These are phyloP conservation scores for Coemansia sp. DNA, from an alignment of 192 early-diverging fungal genomes.

Conservation along the genomic window DNA sequence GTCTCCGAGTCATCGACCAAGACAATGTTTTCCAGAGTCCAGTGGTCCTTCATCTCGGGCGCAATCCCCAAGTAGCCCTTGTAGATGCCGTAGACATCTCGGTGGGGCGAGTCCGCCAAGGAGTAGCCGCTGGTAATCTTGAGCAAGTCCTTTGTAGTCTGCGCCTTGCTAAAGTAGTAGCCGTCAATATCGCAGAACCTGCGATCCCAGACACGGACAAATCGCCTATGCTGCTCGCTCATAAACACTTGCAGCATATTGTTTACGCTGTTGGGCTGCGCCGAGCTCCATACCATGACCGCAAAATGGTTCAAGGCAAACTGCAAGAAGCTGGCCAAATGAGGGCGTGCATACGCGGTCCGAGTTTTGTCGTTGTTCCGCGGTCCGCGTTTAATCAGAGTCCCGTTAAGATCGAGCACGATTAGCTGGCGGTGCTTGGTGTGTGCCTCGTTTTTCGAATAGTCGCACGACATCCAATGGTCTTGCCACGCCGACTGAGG, in stretches of 20 bases:
- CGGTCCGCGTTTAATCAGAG: conserved; percentile 54
- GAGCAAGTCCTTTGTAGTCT: conserved; percentile 63
- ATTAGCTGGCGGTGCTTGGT: conserved; percentile 51
- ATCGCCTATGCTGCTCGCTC: conserved; percentile 19
- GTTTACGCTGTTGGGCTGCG: conserved; percentile 54
- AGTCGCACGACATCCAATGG: conserved; percentile 9
- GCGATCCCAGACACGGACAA: conserved; percentile 62
- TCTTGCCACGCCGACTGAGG: conserved; percentile 16
- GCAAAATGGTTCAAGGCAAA: conserved; percentile 59
- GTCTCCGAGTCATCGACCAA: conserved; percentile 45
- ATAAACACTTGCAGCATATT: conserved; percentile 56
- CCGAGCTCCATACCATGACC: conserved; percentile 77
- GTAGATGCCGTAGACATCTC: conserved; percentile 12
- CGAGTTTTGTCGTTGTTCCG: background rate
- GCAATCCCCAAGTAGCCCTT: conserved; percentile 21
- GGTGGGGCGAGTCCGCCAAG: conserved; percentile 22
- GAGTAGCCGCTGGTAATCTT: conserved; percentile 53
- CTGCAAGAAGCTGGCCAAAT: conserved; percentile 53
- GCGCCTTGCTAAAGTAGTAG: conserved; percentile 42
- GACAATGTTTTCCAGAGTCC: conserved; percentile 39
- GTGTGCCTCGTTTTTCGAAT: conserved; percentile 21
- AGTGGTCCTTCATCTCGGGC: conserved; percentile 13
- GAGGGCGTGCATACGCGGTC: conserved; percentile 48
- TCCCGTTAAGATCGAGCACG: conserved; percentile 72
- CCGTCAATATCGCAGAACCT: conserved; percentile 44